These are phyloP conservation scores for Magnusiomyces fungicola DNA, from an alignment of 1,139 yeast genomes.

Conservation along the genomic window DNA sequence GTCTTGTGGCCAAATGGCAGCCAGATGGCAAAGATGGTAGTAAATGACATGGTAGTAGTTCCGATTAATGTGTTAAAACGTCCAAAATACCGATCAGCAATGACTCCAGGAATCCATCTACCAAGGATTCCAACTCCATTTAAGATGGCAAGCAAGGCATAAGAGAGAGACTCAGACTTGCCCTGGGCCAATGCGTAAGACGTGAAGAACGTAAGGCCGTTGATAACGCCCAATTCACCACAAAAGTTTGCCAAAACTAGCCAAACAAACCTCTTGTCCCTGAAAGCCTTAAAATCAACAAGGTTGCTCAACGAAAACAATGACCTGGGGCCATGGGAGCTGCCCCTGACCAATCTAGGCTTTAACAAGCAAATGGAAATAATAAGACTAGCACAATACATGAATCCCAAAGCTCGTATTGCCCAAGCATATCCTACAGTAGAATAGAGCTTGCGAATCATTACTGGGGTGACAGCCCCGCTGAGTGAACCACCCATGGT, in stretches of 20 bases:
- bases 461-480: conserved; percentile 54
- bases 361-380: conserved; percentile 35
- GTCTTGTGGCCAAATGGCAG: conserved; percentile 41
- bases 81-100: conserved; percentile 48
- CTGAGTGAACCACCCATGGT: conserved; percentile 68
- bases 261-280: conserved; percentile 37
- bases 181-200: conserved; percentile 54
- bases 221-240: conserved; percentile 51
- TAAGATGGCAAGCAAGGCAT: conserved; percentile 41
- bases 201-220: conserved; percentile 47
- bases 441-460: conserved; percentile 47
- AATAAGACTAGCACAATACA: conserved; percentile 39
- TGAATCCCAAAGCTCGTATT: conserved; percentile 46
- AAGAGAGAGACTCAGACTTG: conserved; percentile 43
- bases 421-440: conserved; percentile 54
- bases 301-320: conserved; percentile 6
- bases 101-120: conserved; percentile 47
- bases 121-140: conserved; percentile 58
- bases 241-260: conserved; percentile 41
- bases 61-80: conserved; percentile 47
- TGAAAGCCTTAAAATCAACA: conserved; percentile 32
- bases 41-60: conserved; percentile 30
- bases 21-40: conserved; percentile 42
- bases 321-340: background rate
- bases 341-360: conserved; percentile 19